Base-by-base conservation (phyloP, 108 stramenopile species). In the Cyclotella baltica region DNA sequence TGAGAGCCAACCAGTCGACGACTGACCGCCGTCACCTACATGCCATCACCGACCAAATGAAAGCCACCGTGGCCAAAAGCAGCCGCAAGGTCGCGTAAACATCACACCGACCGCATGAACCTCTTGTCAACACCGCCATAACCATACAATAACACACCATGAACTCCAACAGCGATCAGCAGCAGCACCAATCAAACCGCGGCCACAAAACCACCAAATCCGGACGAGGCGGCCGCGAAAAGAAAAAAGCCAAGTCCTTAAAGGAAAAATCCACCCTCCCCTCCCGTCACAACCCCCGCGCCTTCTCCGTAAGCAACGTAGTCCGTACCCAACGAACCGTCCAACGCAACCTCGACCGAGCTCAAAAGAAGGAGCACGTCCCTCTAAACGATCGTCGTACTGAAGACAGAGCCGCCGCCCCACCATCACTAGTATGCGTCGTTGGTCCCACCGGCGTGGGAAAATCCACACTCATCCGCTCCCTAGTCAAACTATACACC, bases 331-430 rank as follows among this genome's bases (percentile, higher is more conserved):
- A 98, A 80, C 92, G 95, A 13, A 91, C 68, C n/a, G 86, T 93
- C 25, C 99, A 99, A 87, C 87, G 99, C 22, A 99, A 98, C 53
- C 75, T 96, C 31, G 99, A 99, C 85, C 69, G 88, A 19, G 87
- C 92, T 1, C 99, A 99, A 70, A 88, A 93, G 78, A 98, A 98
- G 76, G 98, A 99, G 75, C 96, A 96, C 76, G 97, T 97, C 30
- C 97, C 96, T 0, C 76, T 92, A 61, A 84, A 77, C 34, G 87
- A 96, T 76, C 87, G 88, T 30, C 82, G 93, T 40, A 70, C 78
- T 37, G 69, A 76, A 0, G 81, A 77, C 31, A 71, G 69, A 8
- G 85, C 72, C 33, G 88, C 78, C 22, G 83, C 89, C 29, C 98
- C 99, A 43, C 98, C 99, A 0, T 61, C 88, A 19, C 56, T 97